These are phyloP conservation scores for Salinomyces thailandicus DNA, from an alignment of 2,329 filamentous ascomycete species.

Conservation along the genomic window DNA sequence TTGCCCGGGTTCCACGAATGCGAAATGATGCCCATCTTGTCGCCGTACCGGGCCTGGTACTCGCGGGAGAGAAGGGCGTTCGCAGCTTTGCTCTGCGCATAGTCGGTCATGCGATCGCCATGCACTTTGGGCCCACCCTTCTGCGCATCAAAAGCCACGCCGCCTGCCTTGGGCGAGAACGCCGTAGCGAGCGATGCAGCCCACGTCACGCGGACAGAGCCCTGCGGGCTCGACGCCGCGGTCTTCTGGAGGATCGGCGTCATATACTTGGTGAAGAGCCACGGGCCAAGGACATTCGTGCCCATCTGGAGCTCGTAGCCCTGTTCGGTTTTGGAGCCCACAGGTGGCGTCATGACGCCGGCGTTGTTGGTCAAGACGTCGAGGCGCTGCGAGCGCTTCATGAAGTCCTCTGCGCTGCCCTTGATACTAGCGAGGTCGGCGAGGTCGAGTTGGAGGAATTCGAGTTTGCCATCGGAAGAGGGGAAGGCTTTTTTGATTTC, in stretches of 20 bases:
- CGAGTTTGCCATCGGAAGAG: slow-evolving; percentile 31
- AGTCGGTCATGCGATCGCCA: slow-evolving; percentile 14
- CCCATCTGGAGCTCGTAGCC: slow-evolving; percentile 26
- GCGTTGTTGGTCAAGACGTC: slow-evolving; percentile 34
- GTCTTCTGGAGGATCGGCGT: slow-evolving; percentile 22
- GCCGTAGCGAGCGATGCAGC: slow-evolving; percentile 20
- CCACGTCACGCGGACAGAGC: slow-evolving; percentile 24
- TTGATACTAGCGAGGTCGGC: slow-evolving; percentile 27
- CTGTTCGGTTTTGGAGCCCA: slow-evolving; percentile 24
- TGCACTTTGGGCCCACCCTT: slow-evolving; percentile 12
- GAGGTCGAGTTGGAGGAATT: slow-evolving; percentile 39
- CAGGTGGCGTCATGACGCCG: slow-evolving; percentile 25
- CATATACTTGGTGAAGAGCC: slow-evolving; percentile 24
- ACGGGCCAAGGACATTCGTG: slow-evolving; percentile 27
- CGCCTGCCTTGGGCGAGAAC: slow-evolving; percentile 11
- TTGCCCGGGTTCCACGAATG: slow-evolving; percentile 26
- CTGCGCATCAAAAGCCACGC: slow-evolving; percentile 12
- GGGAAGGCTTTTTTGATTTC: slow-evolving; percentile 31
- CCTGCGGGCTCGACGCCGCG: slow-evolving; percentile 17
- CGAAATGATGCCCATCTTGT: slow-evolving; percentile 16
- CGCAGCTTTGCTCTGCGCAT: slow-evolving; percentile 20
- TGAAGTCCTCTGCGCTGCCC: slow-evolving; percentile 25
- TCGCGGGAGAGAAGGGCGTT: slow-evolving; percentile 21
- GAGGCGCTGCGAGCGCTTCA: slow-evolving; percentile 26
- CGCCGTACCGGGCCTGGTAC: slow-evolving; percentile 11